phyloP scores from a whole-genome alignment of 495 filamentous ascomycete species.

The Pyronema domesticum region DNA sequence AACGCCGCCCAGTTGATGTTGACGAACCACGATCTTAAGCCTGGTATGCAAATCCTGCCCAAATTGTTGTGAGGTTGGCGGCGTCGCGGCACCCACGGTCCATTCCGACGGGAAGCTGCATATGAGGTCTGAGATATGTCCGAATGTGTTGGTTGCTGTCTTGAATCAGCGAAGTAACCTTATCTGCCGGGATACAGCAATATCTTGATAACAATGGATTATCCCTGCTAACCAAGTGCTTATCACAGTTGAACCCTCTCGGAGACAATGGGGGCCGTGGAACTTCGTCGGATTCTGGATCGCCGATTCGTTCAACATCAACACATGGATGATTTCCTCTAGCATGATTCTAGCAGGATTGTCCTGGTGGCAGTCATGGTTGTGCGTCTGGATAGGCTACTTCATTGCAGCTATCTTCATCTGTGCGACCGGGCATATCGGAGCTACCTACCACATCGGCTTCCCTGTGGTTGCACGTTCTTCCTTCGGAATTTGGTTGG shows the following conservation, averaged over 20 bases:
- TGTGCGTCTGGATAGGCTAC: conserved; percentile 63
- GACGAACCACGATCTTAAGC: conserved; percentile 76
- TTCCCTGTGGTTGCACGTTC: conserved; percentile 64
- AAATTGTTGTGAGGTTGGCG: no score
- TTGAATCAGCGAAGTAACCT: no score
- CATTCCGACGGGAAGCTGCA: background rate
- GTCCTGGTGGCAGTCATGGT: conserved; percentile 93
- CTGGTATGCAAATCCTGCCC: conserved; percentile 32
- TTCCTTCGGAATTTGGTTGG: conserved; percentile 61
- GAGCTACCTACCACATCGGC: conserved; percentile 75
- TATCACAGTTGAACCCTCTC: conserved; percentile 52
- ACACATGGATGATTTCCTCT: conserved; percentile 94
- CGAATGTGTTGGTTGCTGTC: background rate
- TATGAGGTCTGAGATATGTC: background rate
- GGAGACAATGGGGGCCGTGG: conserved; percentile 71
- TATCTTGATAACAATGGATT: background rate
- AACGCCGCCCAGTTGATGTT: conserved; percentile 77
- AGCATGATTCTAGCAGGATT: conserved; percentile 61
- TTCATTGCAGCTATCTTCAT: conserved; percentile 59
- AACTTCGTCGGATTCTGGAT: conserved; percentile 90
- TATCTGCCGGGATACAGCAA: no score
- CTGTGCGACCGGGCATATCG: conserved; percentile 63
- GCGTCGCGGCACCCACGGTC: background rate
- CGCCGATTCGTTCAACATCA: conserved; percentile 91
- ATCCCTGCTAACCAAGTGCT: background rate